phyloP scores from a whole-genome alignment of 2,329 filamentous ascomycete species.

The Neofusicoccum sp. region DNA sequence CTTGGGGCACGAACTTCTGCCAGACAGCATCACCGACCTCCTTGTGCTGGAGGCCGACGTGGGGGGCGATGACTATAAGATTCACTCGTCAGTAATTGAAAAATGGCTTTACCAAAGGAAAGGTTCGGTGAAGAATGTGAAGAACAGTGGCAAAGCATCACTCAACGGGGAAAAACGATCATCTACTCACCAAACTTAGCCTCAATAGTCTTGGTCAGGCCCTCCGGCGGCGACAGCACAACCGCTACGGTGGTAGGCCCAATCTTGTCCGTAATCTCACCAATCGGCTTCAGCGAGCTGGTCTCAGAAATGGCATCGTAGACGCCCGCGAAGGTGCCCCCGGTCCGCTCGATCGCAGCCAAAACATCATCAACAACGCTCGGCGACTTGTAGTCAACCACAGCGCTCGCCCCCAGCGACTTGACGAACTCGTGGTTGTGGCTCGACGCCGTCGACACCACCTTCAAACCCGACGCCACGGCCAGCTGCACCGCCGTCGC shows the following conservation, averaged over 20 bases:
- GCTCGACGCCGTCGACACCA: constrained; percentile 32
- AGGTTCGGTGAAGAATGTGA: not conserved
- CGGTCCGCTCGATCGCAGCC: constrained; percentile 31
- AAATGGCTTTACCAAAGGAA: not conserved
- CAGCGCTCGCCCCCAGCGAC: constrained; percentile 29
- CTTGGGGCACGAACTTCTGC: constrained; percentile 33
- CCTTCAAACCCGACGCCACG: constrained; percentile 33
- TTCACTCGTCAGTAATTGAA: not conserved
- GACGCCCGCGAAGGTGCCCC: constrained; percentile 39
- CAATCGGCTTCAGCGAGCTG: not conserved
- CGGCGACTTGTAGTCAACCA: constrained; percentile 34
- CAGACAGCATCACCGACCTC: constrained; percentile 34
- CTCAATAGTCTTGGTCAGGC: constrained; percentile 1
- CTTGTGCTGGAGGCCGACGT: constrained; percentile 24
- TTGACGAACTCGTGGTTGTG: constrained; percentile 34
- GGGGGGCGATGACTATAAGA: constrained; percentile 1
- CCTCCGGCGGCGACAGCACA: not conserved
- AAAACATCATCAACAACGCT: constrained; percentile 38
- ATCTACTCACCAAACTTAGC: not conserved
- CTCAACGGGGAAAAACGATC: not conserved
- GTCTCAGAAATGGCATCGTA: constrained; percentile 34
- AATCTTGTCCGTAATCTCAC: not conserved
- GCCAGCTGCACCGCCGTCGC: constrained; percentile 35
- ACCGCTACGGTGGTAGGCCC: not conserved
- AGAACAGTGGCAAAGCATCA: not conserved